Evolutionary conservation across 345 rosid genomes (phyloP).

Genomic region (Raphanus sativus): DNA sequence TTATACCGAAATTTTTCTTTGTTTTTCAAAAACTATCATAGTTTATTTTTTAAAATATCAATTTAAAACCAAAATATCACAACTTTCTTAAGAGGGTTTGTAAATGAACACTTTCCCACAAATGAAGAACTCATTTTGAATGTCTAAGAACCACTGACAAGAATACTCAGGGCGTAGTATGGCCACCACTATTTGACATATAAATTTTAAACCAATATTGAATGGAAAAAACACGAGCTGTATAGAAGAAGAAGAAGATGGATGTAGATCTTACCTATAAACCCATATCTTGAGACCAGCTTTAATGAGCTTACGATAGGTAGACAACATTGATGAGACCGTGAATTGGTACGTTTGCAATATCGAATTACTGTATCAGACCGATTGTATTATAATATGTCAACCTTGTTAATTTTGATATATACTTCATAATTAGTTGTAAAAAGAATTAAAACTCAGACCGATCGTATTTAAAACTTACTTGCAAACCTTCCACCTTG

Average conservation of each 20-base stretch:
- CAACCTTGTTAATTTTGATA: neutral
- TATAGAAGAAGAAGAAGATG: neutral
- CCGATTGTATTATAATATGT: neutral
- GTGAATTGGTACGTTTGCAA: slow-evolving; percentile 40
- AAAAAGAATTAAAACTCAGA: neutral
- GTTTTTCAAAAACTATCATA: neutral
- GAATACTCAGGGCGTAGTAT: neutral
- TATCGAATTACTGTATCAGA: slow-evolving; percentile 37
- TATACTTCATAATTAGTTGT: neutral
- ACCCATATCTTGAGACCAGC: slow-evolving; percentile 69
- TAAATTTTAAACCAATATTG: neutral
- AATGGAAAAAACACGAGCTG: neutral
- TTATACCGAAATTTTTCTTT: neutral
- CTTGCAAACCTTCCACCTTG: slow-evolving; percentile 58
- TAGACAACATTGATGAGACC: slow-evolving; percentile 50
- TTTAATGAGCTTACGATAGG: slow-evolving; percentile 58
- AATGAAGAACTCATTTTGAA: neutral
- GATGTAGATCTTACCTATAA: slow-evolving; percentile 48
- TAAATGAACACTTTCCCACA: neutral
- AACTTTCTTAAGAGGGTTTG: neutral
- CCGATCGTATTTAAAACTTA: slow-evolving; percentile 17
- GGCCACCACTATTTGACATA: neutral
- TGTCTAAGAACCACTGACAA: neutral
- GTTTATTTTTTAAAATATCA: neutral
- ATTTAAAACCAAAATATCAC: neutral